Conservation (phyloP, 768 basidiomycete species). For the Boletus speciosus region DNA sequence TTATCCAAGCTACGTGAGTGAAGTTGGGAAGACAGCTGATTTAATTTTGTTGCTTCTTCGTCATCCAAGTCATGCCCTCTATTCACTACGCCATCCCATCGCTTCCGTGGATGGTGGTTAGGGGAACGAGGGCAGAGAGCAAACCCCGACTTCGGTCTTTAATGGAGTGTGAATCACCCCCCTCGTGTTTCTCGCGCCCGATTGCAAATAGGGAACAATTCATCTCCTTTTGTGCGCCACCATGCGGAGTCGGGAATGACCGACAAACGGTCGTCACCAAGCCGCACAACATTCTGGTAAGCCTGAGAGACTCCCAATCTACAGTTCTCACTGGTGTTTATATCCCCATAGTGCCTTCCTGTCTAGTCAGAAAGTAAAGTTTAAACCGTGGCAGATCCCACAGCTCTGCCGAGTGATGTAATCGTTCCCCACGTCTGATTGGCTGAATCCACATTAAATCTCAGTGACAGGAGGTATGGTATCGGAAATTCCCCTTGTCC, state of each 20-base stretch:
- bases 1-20: constrained; percentile 8
- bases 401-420: background rate
- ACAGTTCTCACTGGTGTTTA: background rate
- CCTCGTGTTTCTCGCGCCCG: constrained; percentile 13
- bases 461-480: background rate
- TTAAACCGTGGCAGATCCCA: background rate
- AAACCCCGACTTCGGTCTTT: constrained; percentile 22
- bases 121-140: constrained; percentile 83
- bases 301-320: background rate
- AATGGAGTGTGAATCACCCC: constrained; percentile 17
- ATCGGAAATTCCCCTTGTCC: constrained; percentile 1
- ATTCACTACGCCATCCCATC: constrained; percentile 71
- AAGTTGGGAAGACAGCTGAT: background rate
- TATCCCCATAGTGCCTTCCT: background rate
- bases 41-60: background rate
- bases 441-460: background rate
- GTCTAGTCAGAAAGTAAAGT: background rate
- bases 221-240: background rate
- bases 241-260: background rate
- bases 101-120: constrained; percentile 55
- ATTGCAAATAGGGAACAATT: constrained; percentile 22
- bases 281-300: background rate
- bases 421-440: background rate
- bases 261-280: background rate
- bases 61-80: constrained; percentile 40